A percentile compares a stretch with the other conserved stretches of the same genome.
Evolutionary conservation across 441 rosid genomes (phyloP).

Genomic region (Aleurites moluccanus): DNA sequence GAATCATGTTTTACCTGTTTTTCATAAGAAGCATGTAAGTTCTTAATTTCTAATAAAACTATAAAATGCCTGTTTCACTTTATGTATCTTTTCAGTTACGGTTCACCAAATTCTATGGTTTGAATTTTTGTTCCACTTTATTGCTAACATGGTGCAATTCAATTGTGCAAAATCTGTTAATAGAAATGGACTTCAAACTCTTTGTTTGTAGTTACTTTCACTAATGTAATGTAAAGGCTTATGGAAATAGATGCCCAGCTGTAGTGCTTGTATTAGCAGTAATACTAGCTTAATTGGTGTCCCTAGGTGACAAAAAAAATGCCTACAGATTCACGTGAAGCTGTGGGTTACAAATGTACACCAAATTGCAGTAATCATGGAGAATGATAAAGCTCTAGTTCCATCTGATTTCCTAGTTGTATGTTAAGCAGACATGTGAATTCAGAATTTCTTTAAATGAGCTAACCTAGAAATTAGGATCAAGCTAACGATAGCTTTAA

Average conservation of each 20-base stretch:
- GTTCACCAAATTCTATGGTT: background rate
- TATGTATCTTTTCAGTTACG: background rate
- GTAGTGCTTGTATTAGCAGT: background rate
- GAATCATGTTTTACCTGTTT: constrained; percentile 71
- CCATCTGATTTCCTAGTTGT: background rate
- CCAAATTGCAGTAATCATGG: background rate
- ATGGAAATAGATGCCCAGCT: background rate
- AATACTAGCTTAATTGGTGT: background rate
- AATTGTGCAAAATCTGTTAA: background rate
- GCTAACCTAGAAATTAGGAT: background rate
- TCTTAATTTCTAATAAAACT: background rate
- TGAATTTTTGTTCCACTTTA: too few relatives aligned
- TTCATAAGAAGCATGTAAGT: constrained; percentile 87
- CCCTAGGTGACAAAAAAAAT: background rate
- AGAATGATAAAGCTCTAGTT: background rate
- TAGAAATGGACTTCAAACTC: background rate
- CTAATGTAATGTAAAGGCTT: background rate
- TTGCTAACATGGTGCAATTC: background rate
- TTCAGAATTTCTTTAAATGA: background rate
- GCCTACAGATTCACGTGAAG: background rate
- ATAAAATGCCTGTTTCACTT: background rate
- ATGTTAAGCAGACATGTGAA: background rate
- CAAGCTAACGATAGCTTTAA: background rate
- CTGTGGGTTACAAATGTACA: background rate
- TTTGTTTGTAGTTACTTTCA: background rate